Evolutionary conservation across 352 stramenopile species (phyloP).

Genomic region (Pythium pyrilobum): DNA sequence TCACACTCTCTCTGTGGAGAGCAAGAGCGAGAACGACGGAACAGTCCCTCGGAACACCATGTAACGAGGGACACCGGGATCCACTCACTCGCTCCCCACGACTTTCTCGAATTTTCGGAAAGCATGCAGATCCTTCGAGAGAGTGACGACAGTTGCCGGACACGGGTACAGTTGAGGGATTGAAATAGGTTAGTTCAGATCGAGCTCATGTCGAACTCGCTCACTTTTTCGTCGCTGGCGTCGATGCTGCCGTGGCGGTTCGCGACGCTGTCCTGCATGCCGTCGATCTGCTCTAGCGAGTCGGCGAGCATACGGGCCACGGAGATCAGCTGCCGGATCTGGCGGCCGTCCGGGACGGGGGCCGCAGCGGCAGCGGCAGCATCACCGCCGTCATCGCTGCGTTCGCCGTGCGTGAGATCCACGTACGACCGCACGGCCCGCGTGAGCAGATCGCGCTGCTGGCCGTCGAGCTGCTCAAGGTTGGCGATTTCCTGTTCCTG

Average conservation of each 20-base stretch:
- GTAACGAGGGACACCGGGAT: conserved; percentile 1
- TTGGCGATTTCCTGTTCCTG: conserved; percentile 40
- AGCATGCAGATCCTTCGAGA: neutral
- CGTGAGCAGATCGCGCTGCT: conserved; percentile 27
- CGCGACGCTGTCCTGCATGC: neutral
- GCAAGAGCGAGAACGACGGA: neutral
- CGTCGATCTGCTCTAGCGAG: conserved; percentile 22
- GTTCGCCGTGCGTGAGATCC: conserved; percentile 18
- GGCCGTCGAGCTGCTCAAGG: conserved; percentile 23
- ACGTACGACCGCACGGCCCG: conserved; percentile 34
- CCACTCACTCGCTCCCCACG: too few relatives aligned
- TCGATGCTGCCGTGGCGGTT: conserved; percentile 4
- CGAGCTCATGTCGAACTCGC: conserved; percentile 25
- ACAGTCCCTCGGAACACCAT: neutral
- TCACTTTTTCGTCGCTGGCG: conserved; percentile 19
- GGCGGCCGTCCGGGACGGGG: neutral
- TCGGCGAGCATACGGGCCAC: conserved; percentile 47
- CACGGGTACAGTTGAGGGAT: conserved; percentile 4
- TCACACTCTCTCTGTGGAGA: neutral
- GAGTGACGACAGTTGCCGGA: conserved; percentile 7
- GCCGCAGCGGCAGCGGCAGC: neutral
- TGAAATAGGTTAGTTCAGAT: conserved; percentile 1
- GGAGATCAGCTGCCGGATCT: conserved; percentile 33
- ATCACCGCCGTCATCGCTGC: neutral
- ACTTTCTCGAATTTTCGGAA: conserved; percentile 33